Conservation (phyloP, 1,284 basidiomycete species). For the Cutaneotrichosporon sp. region DNA sequence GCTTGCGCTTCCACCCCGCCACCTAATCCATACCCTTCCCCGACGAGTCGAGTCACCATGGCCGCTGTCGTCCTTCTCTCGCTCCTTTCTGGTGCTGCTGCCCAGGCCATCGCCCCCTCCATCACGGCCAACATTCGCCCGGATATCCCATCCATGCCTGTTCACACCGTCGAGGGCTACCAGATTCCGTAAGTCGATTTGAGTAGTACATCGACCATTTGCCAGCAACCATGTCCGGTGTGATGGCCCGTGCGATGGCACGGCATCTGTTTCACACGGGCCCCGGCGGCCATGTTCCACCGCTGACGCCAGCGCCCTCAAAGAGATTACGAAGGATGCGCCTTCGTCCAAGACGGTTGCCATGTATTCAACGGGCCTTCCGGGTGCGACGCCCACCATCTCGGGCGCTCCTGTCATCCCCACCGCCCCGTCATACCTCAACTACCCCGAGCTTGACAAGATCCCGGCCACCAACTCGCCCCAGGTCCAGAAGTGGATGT, state of each 20-base stretch:
- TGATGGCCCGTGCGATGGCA: neutral
- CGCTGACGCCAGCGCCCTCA: conserved; percentile 49
- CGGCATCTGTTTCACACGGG: neutral
- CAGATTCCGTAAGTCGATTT: conserved; percentile 44
- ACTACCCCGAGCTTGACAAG: conserved; percentile 69
- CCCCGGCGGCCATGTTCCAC: neutral
- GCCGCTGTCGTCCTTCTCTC: conserved; percentile 20
- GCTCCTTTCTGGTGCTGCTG: conserved; percentile 24
- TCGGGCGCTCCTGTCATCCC: conserved; percentile 53
- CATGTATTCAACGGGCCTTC: conserved; percentile 50
- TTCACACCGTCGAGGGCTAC: conserved; percentile 34
- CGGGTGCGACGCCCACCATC: conserved; percentile 47
- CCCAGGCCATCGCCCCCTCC: conserved; percentile 18
- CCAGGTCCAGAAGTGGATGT: conserved; percentile 70
- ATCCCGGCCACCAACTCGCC: conserved; percentile 66
- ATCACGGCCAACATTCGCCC: conserved; percentile 25
- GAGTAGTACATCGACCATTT: neutral
- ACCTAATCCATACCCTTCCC: neutral
- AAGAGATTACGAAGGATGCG: conserved; percentile 68
- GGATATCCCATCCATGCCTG: conserved; percentile 37
- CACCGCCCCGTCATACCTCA: conserved; percentile 29
- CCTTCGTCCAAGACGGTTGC: conserved; percentile 60
- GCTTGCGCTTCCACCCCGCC: conserved; percentile 6
- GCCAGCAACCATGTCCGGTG: neutral
- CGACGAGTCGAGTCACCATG: neutral